Base-by-base conservation (phyloP, 257 asterid genomes). In the Solanum chilense region DNA sequence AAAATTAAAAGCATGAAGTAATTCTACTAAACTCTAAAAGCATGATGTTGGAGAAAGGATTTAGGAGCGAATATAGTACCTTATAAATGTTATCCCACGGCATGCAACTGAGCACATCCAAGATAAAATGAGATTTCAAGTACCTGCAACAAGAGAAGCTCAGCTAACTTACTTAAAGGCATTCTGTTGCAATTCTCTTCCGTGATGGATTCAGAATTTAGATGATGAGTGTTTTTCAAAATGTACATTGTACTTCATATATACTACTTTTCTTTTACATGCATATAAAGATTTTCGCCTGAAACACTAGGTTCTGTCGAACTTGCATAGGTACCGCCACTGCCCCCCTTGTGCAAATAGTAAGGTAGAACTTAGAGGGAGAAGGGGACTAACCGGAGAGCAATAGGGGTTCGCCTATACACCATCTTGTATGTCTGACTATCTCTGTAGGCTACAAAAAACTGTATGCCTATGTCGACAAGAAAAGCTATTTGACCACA, bases 21-120 rank as follows among this genome's bases (percentile, higher is more conserved):
- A 20, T 73, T 73, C 27, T 73, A n/a, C 41, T 41, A 39, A n/a
- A 75, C 56, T 39, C 33, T 21, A 41, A 81, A 29, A 81, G 20
- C 29, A 0, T 49, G 39, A 77, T 76, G 62, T 44, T 44, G 15
- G 35, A 27, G 84, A 78, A 64, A 45, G 64, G 84, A 45, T 27
- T n/a, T 77, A 42, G 60, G 70, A 64, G 31, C 3, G 31, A 90
- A 69, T 77, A 9, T 25, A 71, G 41, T 71, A 91, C 93, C 93
- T 89, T 91, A 87, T 87, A 91, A 68, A 91, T 91, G 62, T 78
- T 20, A 88, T 91, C 93, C 93, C 93, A 91, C 39, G 93, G 93
- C 90, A 91, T 60, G 84, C 93, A 91, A 56, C 92, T 87, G 84
- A 91, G 93, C 66, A 90, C 15, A 81, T 91, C 93, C 33, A 90